Evolutionary conservation across 805 yeast genomes (phyloP), one percentile per base, ranked within the genome.

Genomic region (Isabelozyma gotoi): DNA sequence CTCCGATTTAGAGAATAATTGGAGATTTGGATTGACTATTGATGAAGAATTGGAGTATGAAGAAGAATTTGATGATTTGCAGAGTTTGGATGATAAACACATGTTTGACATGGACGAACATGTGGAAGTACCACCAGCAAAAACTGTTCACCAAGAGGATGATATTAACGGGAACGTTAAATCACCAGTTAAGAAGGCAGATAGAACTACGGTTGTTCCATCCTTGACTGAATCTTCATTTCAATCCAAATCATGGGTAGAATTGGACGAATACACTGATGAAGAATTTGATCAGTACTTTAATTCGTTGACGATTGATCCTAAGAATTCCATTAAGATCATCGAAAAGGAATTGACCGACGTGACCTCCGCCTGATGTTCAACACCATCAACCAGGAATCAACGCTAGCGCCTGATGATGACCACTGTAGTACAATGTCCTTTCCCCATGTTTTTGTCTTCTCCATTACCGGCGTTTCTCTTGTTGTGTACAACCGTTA

Each of bases 21-120:
- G 63, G 55, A 57, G 58, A 24, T 59, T 56, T 41, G 82, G 81
- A 12, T 68, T 73, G 44, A 73, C 74, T 5, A 53, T 71, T 16
- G 79, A 75, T 52, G 80, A 77, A 46, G 77, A 73, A 49, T 42
- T 42, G 17, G 54, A 52, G 20, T 43, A 43, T 10, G 39, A 42
- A 10, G 45, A 58, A 33, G 59, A 55, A 27, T 45, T 57, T 16
- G 45, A 41, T 14, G 18, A 19, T 4, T 24, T 24, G 12, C n/a
- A 24, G 10, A 24, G 12, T n/a, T 24, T 24, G 29, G 12, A n/a
- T 2, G 18, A 41, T 19, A 42, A 55, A 11, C 63, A 63, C 36
- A 66, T 68, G 55, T 69, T 69, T 53, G 68, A 54, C 46, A 57
- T 61, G 62, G 66, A 69, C 40, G 66, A 66, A 42, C 62, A 58